Evolutionary conservation across 2,329 filamentous ascomycete species (phyloP).

Genomic region (Lanzia echinophila): DNA sequence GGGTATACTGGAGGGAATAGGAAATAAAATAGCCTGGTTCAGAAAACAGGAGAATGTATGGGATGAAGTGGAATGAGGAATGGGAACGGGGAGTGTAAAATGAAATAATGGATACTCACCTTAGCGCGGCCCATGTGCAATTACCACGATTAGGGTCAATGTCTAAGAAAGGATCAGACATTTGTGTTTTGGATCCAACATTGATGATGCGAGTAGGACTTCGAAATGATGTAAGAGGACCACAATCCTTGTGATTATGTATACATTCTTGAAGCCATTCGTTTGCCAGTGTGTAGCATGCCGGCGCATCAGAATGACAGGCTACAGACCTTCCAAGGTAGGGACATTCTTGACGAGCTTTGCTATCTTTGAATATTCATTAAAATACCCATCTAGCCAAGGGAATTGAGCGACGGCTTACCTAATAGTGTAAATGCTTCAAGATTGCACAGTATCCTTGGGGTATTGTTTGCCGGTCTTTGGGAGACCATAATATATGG

Average conservation of each 20-base stretch:
- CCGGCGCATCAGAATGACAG: not conserved
- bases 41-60: no score
- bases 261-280: slow-evolving; percentile 5
- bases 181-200: not conserved
- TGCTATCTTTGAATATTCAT: not conserved
- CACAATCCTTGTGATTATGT: slow-evolving; percentile 3
- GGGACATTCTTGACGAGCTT: not conserved
- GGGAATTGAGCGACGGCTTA: not conserved
- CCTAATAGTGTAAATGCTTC: not conserved
- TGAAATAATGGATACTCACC: no score
- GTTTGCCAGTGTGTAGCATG: slow-evolving; percentile 4
- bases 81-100: no score
- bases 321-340: slow-evolving; percentile 8
- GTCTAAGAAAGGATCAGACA: not conserved
- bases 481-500: slow-evolving; percentile 7
- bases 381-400: not conserved
- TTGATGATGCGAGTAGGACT: slow-evolving; percentile 7
- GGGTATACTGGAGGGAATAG: no score
- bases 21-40: no score
- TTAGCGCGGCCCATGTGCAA: slow-evolving; percentile 1
- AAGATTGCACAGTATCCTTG: slow-evolving; percentile 3
- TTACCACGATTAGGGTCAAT: not conserved
- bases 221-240: not conserved
- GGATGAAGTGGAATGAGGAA: no score
- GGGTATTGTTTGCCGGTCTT: not conserved